Conservation (phyloP, 2,329 filamentous ascomycete genomes). For the Cyanodermella asteris region DNA sequence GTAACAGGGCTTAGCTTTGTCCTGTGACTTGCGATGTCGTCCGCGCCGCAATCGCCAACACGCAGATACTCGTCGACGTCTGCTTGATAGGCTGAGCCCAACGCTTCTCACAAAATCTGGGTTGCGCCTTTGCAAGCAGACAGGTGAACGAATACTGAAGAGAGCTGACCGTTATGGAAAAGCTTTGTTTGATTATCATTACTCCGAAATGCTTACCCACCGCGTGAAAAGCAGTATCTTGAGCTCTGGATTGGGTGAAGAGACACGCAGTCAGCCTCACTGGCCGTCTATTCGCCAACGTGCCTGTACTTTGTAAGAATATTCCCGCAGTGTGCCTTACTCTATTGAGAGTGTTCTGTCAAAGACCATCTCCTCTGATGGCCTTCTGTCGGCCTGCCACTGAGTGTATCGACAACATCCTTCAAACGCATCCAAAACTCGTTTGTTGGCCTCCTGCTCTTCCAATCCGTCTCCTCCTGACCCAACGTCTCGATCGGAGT, state of each 20-base stretch:
- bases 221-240: background rate
- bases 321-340: background rate
- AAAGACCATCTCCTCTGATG: conserved; percentile 10
- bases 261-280: background rate
- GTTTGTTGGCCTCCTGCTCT: conserved; percentile 58
- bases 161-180: no score
- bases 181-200: no score
- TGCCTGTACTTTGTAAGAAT: background rate
- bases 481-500: conserved; percentile 62
- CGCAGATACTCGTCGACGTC: no score
- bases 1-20: no score
- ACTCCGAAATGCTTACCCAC: background rate
- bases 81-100: no score
- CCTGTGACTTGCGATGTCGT: no score
- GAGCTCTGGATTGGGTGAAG: background rate
- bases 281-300: no score
- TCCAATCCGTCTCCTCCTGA: conserved; percentile 76
- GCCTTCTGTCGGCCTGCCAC: conserved; percentile 45
- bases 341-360: conserved; percentile 8
- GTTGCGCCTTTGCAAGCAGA: no score
- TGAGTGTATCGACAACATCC: conserved; percentile 63
- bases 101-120: no score
- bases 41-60: no score
- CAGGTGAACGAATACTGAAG: no score
- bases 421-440: conserved; percentile 74